These are phyloP conservation scores for Lyophyllum semitale DNA, from an alignment of 768 basidiomycete species.

Conservation along the genomic window DNA sequence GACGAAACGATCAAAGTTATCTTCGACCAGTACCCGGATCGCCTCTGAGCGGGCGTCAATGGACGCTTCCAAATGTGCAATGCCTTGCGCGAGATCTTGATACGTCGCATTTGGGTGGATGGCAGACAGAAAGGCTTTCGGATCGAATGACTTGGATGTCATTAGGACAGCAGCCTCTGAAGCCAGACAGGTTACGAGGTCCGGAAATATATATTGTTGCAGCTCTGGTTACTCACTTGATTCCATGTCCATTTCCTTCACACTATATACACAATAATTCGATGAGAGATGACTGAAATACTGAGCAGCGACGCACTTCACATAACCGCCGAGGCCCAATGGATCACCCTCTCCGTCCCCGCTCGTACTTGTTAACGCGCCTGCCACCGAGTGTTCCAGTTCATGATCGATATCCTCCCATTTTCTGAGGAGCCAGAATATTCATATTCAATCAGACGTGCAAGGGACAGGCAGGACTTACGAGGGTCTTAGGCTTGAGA, in stretches of 20 bases:
- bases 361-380: constrained; percentile 58
- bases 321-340: constrained; percentile 68
- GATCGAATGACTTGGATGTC: constrained; percentile 93
- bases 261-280: constrained; percentile 33
- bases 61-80: constrained; percentile 69
- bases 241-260: constrained; percentile 73
- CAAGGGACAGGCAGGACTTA: constrained; percentile 32
- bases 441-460: neutral
- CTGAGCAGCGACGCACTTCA: constrained; percentile 49
- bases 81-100: constrained; percentile 83
- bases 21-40: constrained; percentile 92
- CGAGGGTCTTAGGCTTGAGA: constrained; percentile 78
- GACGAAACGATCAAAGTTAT: constrained; percentile 97
- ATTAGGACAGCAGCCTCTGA: constrained; percentile 82
- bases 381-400: constrained; percentile 72
- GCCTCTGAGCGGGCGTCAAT: constrained; percentile 93
- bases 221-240: constrained; percentile 53
- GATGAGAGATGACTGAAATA: constrained; percentile 7
- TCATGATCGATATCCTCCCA: constrained; percentile 95
- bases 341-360: constrained; percentile 74
- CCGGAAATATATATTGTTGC: neutral
- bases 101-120: constrained; percentile 96
- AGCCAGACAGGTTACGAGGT: neutral
- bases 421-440: constrained; percentile 44
- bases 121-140: constrained; percentile 87